Evolutionary conservation across 192 early-diverging fungal genomes (phyloP).

Genomic region (Coemansia sp.): DNA sequence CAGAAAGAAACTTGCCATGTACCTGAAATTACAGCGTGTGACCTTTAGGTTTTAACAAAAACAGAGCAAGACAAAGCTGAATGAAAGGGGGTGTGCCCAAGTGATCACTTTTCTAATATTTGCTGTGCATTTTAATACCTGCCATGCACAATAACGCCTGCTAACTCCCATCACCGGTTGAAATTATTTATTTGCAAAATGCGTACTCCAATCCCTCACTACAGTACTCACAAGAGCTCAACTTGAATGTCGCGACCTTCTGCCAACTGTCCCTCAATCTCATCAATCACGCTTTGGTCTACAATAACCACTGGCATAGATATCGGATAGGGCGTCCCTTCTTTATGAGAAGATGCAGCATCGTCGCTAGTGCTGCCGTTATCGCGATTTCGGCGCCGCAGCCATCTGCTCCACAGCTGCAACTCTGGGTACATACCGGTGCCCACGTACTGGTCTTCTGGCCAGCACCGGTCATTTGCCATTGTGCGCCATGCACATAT

Average conservation of each 20-base stretch:
- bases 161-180: background rate
- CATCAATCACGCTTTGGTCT: slow-evolving; percentile 20
- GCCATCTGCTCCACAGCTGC: slow-evolving; percentile 4
- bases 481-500: slow-evolving; percentile 15
- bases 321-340: background rate
- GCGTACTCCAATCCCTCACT: background rate
- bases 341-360: background rate
- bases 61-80: background rate
- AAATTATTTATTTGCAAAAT: background rate
- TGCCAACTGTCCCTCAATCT: slow-evolving; percentile 37
- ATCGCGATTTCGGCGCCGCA: background rate
- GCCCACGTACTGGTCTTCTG: slow-evolving; percentile 15
- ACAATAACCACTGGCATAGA: slow-evolving; percentile 46
- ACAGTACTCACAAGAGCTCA: slow-evolving; percentile 16
- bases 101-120: slow-evolving; percentile 14
- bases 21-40: slow-evolving; percentile 1
- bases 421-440: background rate
- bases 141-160: slow-evolving; percentile 2
- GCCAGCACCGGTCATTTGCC: slow-evolving; percentile 13
- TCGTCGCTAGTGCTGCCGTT: background rate
- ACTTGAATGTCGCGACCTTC: slow-evolving; percentile 29
- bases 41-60: background rate
- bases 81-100: slow-evolving; percentile 5
- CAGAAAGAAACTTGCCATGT: background rate
- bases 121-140: slow-evolving; percentile 8